Percentiles rank a stretch among this genome's conserved stretches.
Evolutionary conservation across 2,329 filamentous ascomycete species (phyloP).

Genomic region (Aureobasidium sp.): DNA sequence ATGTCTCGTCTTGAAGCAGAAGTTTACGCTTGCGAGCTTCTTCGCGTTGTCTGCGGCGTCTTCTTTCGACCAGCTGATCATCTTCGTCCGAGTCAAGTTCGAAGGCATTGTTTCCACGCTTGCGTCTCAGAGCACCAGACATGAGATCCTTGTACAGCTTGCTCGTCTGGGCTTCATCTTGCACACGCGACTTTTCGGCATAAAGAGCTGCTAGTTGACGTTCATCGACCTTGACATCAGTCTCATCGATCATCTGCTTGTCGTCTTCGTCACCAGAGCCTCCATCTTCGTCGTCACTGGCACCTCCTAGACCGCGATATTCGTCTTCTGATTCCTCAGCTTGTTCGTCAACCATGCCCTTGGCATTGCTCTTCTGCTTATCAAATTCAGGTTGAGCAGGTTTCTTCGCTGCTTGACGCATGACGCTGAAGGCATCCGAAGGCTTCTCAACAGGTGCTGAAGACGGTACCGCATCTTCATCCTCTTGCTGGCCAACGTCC

Average conservation of each 20-base stretch:
- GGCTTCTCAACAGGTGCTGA: slow-evolving; percentile 18
- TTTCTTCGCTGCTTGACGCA: slow-evolving; percentile 57
- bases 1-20: slow-evolving; percentile 77
- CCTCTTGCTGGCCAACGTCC: slow-evolving; percentile 38
- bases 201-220: slow-evolving; percentile 76
- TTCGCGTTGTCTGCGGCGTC: slow-evolving; percentile 73
- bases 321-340: slow-evolving; percentile 98
- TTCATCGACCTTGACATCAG: slow-evolving; percentile 69
- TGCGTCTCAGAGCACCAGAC: slow-evolving; percentile 76
- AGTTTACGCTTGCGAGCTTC: slow-evolving; percentile 89
- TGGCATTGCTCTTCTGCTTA: slow-evolving; percentile 80
- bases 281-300: slow-evolving; percentile 75
- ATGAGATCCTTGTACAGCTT: slow-evolving; percentile 92
- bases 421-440: slow-evolving; percentile 57
- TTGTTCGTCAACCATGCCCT: slow-evolving; percentile 82
- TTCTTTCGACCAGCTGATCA: slow-evolving; percentile 66
- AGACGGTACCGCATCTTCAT: slow-evolving; percentile 31
- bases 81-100: slow-evolving; percentile 80
- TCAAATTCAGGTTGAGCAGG: slow-evolving; percentile 60
- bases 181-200: slow-evolving; percentile 70
- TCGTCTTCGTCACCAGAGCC: slow-evolving; percentile 69
- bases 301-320: slow-evolving; percentile 88
- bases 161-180: slow-evolving; percentile 80
- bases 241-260: slow-evolving; percentile 82
- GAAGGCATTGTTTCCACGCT: slow-evolving; percentile 58